phyloP scores from a whole-genome alignment of 2,329 filamentous ascomycete genomes.

The Sporothrix globosa region DNA sequence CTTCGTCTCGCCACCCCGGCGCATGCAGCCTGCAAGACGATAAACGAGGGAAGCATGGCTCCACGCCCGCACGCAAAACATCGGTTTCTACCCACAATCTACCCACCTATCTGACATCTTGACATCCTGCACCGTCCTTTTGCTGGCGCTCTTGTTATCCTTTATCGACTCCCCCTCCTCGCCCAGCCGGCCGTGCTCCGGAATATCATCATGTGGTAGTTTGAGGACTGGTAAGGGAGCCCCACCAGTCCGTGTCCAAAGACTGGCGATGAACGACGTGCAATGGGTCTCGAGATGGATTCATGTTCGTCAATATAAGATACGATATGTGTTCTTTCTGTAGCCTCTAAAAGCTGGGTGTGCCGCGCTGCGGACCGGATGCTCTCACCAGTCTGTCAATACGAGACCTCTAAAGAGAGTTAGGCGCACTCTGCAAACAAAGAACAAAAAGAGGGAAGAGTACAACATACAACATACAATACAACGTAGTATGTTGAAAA shows the following conservation, averaged over 20 bases:
- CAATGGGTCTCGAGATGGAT: not conserved
- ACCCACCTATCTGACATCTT: too few species aligned
- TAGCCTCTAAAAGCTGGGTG: too few species aligned
- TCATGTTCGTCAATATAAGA: not conserved
- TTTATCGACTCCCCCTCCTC: not conserved
- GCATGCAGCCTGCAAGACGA: conserved; percentile 22
- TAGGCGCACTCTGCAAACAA: not conserved
- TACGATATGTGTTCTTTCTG: too few species aligned
- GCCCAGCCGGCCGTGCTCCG: conserved; percentile 13
- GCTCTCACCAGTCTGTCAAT: not conserved
- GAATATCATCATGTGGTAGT: conserved; percentile 10
- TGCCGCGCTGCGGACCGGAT: not conserved
- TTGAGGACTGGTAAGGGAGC: conserved; percentile 6
- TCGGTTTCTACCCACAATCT: not conserved
- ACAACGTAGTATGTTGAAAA: too few species aligned
- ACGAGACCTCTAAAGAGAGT: not conserved
- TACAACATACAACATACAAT: too few species aligned
- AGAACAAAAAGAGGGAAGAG: not conserved
- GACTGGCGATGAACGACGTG: conserved; percentile 1
- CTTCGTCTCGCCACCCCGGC: not conserved
- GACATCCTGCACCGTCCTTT: too few species aligned
- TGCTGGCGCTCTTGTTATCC: too few species aligned
- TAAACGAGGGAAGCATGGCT: not conserved
- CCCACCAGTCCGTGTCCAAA: not conserved
- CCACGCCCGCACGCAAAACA: conserved; percentile 16